Base-by-base conservation (phyloP, 177 flowering plant genomes). In the Vitis hybrid region DNA sequence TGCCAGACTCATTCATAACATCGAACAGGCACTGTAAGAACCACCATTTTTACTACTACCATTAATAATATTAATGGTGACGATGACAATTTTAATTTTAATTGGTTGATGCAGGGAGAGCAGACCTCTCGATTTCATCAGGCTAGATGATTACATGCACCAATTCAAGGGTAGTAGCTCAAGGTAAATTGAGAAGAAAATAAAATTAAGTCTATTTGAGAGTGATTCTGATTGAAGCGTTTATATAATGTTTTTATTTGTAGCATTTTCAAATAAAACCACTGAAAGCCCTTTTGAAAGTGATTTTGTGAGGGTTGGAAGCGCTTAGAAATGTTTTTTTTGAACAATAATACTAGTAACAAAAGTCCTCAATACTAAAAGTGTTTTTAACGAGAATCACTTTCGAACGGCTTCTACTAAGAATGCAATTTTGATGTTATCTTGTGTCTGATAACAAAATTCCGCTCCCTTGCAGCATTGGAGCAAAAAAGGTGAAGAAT, bases 111-210 rank as follows among this genome's bases (percentile, higher is more conserved):
- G 72, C 84, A 91, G 97, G 80, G 84, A 70, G 60, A 81, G 60
- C 65, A 73, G 50, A 13, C 88, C 94, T 52, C 70, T 82, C 48
- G 87, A 90, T 70, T 93, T 91, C 67, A 71, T 21, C 2, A 87
- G 70, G 78, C 76, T 93, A 70, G 98, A 91, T 67, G 68, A 67
- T 54, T 75, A 68, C 70, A 86, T 91, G 89, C 92, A 93, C 70
- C 91, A 88, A 65, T 87, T 93, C 86, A 85, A 79, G 79, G 94
- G 98, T 9, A 87, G 95, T 64, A 73, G 89, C 68, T 88, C 92
- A 64, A 93, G 98, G 98, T 90, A 78, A 56, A 57, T 26, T 26
- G 30, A 26, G 30, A 26, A 26, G 30, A 26, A 26, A 26, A 26
- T 26, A 26, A 26, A 26, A 26, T 26, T 26, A 26, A 26, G 30